phyloP scores from a whole-genome alignment of 768 basidiomycete genomes.

The Clathrus columnatus region DNA sequence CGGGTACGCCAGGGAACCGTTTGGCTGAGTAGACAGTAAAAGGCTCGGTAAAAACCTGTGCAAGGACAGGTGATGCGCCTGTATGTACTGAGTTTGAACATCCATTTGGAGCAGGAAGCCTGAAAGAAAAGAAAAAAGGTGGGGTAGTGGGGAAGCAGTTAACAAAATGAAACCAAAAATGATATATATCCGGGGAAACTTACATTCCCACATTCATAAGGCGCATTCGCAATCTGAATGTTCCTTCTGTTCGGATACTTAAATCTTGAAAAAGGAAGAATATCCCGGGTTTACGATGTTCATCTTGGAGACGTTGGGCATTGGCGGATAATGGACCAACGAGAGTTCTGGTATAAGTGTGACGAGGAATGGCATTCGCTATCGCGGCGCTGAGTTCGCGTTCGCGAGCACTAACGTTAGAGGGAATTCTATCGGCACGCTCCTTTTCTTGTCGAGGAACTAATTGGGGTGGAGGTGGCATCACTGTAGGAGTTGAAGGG shows the following conservation, averaged over 20 bases:
- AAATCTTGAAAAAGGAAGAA: slow-evolving; percentile 96
- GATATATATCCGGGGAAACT: slow-evolving; percentile 29
- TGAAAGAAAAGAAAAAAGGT: slow-evolving; percentile 21
- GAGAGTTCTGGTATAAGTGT: slow-evolving; percentile 77
- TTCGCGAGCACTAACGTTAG: background rate
- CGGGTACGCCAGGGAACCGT: slow-evolving; percentile 92
- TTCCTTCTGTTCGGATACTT: slow-evolving; percentile 88
- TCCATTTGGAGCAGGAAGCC: slow-evolving; percentile 64
- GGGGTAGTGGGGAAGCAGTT: background rate
- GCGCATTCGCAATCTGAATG: slow-evolving; percentile 76
- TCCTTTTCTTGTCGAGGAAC: background rate
- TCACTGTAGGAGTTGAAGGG: background rate
- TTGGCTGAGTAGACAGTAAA: slow-evolving; percentile 91
- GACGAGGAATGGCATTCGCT: slow-evolving; percentile 38
- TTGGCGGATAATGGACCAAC: slow-evolving; percentile 85
- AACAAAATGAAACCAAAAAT: background rate
- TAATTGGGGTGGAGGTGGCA: background rate
- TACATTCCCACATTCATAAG: slow-evolving; percentile 89
- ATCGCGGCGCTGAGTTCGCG: slow-evolving; percentile 18
- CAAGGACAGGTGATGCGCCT: slow-evolving; percentile 65
- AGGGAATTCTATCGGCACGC: background rate
- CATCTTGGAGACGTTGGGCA: slow-evolving; percentile 76
- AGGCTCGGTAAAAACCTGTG: slow-evolving; percentile 73
- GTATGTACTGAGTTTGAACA: slow-evolving; percentile 60
- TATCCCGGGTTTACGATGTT: slow-evolving; percentile 77